A percentile compares a stretch with the other conserved stretches of the same genome.
phyloP scores from a whole-genome alignment of 352 stramenopile genomes.

The Halophytophthora polymorphica region DNA sequence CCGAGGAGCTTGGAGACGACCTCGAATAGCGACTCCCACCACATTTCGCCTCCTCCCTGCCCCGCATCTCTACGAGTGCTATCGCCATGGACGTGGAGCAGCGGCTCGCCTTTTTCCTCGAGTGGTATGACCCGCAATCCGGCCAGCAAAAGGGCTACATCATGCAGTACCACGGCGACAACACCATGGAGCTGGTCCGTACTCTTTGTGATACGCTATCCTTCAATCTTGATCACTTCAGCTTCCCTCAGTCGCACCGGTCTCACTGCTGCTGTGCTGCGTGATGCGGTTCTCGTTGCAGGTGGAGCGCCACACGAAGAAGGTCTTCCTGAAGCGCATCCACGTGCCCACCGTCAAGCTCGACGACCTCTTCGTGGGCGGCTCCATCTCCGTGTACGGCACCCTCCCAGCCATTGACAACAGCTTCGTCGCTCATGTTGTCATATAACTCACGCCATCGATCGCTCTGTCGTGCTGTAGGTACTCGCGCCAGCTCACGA shows the following conservation, averaged over 20 bases:
- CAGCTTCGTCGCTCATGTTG: neutral
- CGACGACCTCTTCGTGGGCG: constrained; percentile 65
- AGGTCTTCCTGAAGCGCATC: constrained; percentile 79
- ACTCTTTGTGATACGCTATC: neutral
- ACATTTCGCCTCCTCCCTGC: neutral
- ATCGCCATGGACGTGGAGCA: constrained; percentile 47
- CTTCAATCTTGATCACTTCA: neutral
- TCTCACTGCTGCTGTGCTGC: neutral
- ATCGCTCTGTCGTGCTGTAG: constrained; percentile 13
- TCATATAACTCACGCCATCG: neutral
- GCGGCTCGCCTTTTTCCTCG: constrained; percentile 68
- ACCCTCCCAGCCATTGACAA: neutral
- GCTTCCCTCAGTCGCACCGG: neutral
- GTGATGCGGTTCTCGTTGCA: constrained; percentile 12
- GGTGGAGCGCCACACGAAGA: constrained; percentile 58
- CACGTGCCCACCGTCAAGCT: constrained; percentile 61
- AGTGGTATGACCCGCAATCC: constrained; percentile 78
- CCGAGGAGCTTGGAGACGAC: too few relatives aligned
- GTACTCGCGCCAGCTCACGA: constrained; percentile 72
- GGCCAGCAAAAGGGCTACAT: constrained; percentile 68
- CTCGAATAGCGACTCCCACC: neutral
- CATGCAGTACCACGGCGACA: constrained; percentile 68
- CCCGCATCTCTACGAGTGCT: neutral
- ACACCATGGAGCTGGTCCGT: constrained; percentile 70
- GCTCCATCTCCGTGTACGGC: constrained; percentile 62